A percentile compares a stretch with the other conserved stretches of the same genome.
Evolutionary conservation across 345 rosid genomes (phyloP).

Genomic region (Raphanus raphanistrum): DNA sequence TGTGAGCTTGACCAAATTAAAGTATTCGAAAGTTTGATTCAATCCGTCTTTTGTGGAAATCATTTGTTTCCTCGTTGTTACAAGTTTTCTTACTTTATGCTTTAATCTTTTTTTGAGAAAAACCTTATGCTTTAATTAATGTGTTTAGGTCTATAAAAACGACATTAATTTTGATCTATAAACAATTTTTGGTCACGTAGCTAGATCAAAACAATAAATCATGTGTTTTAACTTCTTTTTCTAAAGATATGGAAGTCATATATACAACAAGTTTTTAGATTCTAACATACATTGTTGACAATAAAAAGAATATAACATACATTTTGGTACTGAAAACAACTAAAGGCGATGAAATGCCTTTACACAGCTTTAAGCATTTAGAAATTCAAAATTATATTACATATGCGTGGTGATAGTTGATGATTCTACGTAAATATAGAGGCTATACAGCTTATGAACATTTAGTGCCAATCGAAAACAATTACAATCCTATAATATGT

Average conservation of each 20-base stretch:
- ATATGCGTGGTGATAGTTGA: neutral
- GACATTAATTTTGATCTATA: slow-evolving; percentile 19
- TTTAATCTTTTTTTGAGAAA: neutral
- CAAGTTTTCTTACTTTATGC: slow-evolving; percentile 37
- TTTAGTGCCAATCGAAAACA: neutral
- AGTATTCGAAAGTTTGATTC: slow-evolving; percentile 9
- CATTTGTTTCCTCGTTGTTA: slow-evolving; percentile 13
- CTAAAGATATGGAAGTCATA: neutral
- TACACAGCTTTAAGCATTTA: slow-evolving; percentile 5
- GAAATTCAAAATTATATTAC: neutral
- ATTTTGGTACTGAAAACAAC: neutral
- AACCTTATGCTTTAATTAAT: slow-evolving; percentile 33
- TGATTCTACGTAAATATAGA: neutral
- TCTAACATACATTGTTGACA: neutral
- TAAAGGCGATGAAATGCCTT: neutral
- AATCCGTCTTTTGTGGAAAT: slow-evolving; percentile 28
- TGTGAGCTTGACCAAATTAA: slow-evolving; percentile 39
- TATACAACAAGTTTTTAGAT: neutral
- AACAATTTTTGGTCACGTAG: slow-evolving; percentile 25
- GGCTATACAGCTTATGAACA: neutral
- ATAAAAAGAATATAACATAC: neutral
- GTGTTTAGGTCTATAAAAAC: slow-evolving; percentile 32
- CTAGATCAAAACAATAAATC: slow-evolving; percentile 4
- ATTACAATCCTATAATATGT: slow-evolving; percentile 1
- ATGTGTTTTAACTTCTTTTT: neutral